phyloP scores from a whole-genome alignment of 2,329 filamentous ascomycete species.

The Endocalyx cinctus region DNA sequence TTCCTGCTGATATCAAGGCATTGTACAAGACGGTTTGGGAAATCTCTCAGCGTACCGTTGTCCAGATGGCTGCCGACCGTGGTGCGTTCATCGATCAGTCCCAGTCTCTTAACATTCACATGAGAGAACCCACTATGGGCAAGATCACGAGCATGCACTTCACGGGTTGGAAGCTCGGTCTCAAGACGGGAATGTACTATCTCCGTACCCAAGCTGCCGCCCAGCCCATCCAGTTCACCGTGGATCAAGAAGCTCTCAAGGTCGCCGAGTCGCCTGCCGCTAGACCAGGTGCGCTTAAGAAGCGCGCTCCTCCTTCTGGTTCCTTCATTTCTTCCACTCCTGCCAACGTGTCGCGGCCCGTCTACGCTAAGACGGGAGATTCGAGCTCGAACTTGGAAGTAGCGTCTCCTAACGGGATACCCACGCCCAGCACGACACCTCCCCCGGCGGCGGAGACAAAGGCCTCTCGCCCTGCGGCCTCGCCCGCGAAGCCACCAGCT shows the following conservation, averaged over 20 bases:
- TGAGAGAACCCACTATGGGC: constrained; percentile 99
- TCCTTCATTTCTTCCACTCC: constrained; percentile 54
- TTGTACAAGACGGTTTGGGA: constrained; percentile 99
- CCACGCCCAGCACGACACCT: constrained; percentile 65
- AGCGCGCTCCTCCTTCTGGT: constrained; percentile 58
- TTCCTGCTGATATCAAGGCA: constrained; percentile 90
- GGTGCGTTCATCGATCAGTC: constrained; percentile 99
- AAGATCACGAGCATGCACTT: constrained; percentile 99
- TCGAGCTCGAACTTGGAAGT: constrained; percentile 29
- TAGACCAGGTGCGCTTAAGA: constrained; percentile 59
- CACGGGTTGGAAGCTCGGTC: constrained; percentile 94
- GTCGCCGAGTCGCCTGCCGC: constrained; percentile 77
- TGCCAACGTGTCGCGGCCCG: constrained; percentile 60
- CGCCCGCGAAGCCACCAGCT: constrained; percentile 57
- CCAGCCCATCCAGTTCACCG: constrained; percentile 97
- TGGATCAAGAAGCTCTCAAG: constrained; percentile 92
- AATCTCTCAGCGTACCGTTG: constrained; percentile 89
- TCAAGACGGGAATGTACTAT: constrained; percentile 99
- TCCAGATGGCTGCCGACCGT: constrained; percentile 97
- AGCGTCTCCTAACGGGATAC: constrained; percentile 53
- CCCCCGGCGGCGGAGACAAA: constrained; percentile 44
- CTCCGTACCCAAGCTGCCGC: constrained; percentile 95
- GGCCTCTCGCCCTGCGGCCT: constrained; percentile 41
- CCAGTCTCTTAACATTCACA: constrained; percentile 98
- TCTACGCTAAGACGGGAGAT: constrained; percentile 56